Conservation (phyloP, 495 filamentous ascomycete genomes). For the Aspergillus bridgeri region DNA sequence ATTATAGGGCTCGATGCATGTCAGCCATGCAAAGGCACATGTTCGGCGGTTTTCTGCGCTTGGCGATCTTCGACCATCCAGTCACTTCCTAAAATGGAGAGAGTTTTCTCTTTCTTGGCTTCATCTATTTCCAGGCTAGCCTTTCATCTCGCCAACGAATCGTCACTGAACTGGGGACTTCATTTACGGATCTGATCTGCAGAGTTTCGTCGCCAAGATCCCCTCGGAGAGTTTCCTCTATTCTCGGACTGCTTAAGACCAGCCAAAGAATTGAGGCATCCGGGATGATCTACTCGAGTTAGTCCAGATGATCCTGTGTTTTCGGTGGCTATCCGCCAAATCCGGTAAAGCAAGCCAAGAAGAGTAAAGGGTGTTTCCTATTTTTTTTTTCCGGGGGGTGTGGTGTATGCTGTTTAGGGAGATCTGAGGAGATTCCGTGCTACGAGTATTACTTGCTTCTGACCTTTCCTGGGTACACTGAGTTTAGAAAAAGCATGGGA, state of each 20-base stretch:
- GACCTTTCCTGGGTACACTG: neutral
- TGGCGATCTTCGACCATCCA: too few species aligned
- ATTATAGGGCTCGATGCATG: neutral
- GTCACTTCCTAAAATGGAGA: too few species aligned
- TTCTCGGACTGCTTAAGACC: neutral
- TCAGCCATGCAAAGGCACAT: neutral
- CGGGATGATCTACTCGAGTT: neutral
- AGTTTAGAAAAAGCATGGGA: neutral
- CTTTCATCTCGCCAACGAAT: neutral
- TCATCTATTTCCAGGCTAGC: neutral
- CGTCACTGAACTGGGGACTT: neutral
- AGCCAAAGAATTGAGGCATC: neutral
- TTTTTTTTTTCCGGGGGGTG: neutral
- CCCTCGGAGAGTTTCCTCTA: neutral
- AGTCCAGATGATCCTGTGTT: neutral
- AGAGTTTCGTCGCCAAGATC: neutral
- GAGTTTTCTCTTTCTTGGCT: slow-evolving; percentile 1
- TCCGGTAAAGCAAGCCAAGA: neutral
- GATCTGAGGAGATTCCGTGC: too few species aligned
- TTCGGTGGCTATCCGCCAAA: neutral
- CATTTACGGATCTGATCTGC: slow-evolving; percentile 1
- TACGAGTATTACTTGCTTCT: neutral
- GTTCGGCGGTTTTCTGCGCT: too few species aligned
- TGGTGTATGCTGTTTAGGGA: neutral
- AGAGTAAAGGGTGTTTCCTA: neutral